Evolutionary conservation across 257 asterid species (phyloP), one percentile per base, ranked within the genome.

Genomic region (Lantana camara): DNA sequence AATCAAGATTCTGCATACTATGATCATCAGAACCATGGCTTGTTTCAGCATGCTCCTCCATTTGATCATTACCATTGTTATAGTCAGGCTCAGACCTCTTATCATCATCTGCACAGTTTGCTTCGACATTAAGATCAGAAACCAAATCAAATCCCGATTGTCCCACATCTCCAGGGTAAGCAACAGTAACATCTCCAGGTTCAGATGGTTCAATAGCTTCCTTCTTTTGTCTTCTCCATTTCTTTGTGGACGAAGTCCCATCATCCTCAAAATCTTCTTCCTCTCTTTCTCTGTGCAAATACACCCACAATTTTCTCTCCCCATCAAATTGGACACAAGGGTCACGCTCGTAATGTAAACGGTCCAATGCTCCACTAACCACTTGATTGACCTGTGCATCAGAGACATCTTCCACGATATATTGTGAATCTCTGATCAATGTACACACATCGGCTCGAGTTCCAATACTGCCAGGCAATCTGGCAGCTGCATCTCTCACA

Each of bases 181-280:
- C 86, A 77, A 85, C 82, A 19, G 89, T 82, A 30, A 81, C 90
- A 34, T 82, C 73, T 37, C 84, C 96, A 59, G 68, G 82, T 35
- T 90, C 97, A 59, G 83, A 70, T n/a, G 96, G 76, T 51, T 92
- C 98, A 13, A 76, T 30, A 35, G 85, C 78, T 79, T 94, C 98
- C 68, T 94, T 94, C 85, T 83, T 90, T 73, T 82, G 98, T 70
- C 95, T 76, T 77, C 91, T 88, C 99, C 99, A 90, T 80, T 94
- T 94, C 84, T 94, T 94, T 0, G 99, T 94, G 37, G 98, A 90
- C 13, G 98, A 94, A 27, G 99, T 94, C 60, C 99, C 99, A 29
- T 94, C 99, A 74, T 94, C 99, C 80, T 94, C 99, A 58, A 94
- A 94, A 80, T 94, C 99, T 76, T 94, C 99, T 75, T 94, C 99